phyloP scores from a whole-genome alignment of 331 rosid species.

The Cydonia oblonga region DNA sequence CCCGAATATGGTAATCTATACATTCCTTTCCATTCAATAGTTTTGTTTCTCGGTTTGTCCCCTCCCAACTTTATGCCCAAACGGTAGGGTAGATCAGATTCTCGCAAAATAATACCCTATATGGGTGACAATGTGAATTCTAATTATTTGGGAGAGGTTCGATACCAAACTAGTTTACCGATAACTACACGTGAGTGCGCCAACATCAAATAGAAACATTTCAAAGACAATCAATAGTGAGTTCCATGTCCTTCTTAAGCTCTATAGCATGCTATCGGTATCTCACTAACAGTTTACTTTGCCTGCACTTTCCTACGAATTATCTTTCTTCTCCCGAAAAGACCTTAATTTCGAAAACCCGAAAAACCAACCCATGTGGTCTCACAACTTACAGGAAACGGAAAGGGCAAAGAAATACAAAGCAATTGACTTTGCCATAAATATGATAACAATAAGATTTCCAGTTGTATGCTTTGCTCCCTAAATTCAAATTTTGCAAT shows the following conservation, averaged over 20 bases:
- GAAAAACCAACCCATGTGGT: neutral
- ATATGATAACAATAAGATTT: neutral
- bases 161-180: neutral
- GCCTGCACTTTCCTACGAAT: neutral
- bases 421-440: neutral
- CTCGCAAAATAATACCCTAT: neutral
- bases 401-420: neutral
- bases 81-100: neutral
- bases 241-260: neutral
- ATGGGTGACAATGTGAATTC: neutral
- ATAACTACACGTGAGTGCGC: neutral
- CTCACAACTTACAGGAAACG: neutral
- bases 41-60: neutral
- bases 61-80: neutral
- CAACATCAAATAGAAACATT: neutral
- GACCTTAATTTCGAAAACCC: neutral
- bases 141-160: neutral
- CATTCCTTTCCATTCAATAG: neutral
- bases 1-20: neutral
- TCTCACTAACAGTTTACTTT: neutral
- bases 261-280: neutral
- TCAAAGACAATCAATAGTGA: neutral
- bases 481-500: neutral
- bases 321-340: neutral
- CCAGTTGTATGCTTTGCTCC: neutral